phyloP scores from a whole-genome alignment of 768 basidiomycete genomes.

The Pleurotus tuber-regium region DNA sequence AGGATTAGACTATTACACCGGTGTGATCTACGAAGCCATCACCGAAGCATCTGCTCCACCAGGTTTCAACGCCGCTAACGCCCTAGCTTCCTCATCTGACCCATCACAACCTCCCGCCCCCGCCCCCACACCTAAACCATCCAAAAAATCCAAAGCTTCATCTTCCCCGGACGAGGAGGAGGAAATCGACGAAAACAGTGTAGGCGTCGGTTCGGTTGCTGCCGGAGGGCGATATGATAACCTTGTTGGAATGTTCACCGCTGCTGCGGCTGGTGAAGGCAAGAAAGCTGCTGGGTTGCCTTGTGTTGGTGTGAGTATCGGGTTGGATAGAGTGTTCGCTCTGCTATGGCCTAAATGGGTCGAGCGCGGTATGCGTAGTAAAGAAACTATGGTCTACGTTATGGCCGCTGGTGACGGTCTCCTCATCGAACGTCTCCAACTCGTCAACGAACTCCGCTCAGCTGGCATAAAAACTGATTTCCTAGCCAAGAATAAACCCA shows the following conservation, averaged over 20 bases:
- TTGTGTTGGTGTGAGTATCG: constrained; percentile 91
- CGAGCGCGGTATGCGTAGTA: constrained; percentile 75
- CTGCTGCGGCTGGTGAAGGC: constrained; percentile 72
- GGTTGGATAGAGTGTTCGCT: constrained; percentile 91
- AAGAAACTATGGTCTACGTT: constrained; percentile 92
- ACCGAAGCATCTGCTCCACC: constrained; percentile 94
- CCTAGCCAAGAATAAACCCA: constrained; percentile 90
- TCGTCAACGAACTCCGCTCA: constrained; percentile 79
- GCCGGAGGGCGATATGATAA: constrained; percentile 97
- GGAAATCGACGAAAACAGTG: constrained; percentile 87
- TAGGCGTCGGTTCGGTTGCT: constrained; percentile 99
- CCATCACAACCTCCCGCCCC: constrained; percentile 27
- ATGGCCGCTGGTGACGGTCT: constrained; percentile 90
- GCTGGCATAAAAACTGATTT: constrained; percentile 95
- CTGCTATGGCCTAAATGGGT: constrained; percentile 87
- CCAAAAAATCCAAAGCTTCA: constrained; percentile 44
- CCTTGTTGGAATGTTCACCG: constrained; percentile 89
- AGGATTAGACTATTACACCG: constrained; percentile 97
- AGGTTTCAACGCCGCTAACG: constrained; percentile 58
- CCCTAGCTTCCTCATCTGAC: constrained; percentile 37
- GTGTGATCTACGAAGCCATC: constrained; percentile 96
- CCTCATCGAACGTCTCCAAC: constrained; percentile 76
- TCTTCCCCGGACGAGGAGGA: constrained; percentile 55
- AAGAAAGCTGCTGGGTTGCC: constrained; percentile 69
- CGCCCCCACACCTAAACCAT: constrained; percentile 29